Evolutionary conservation across 208 protist species (phyloP).

Genomic region (Blechomonas ayalai): DNA sequence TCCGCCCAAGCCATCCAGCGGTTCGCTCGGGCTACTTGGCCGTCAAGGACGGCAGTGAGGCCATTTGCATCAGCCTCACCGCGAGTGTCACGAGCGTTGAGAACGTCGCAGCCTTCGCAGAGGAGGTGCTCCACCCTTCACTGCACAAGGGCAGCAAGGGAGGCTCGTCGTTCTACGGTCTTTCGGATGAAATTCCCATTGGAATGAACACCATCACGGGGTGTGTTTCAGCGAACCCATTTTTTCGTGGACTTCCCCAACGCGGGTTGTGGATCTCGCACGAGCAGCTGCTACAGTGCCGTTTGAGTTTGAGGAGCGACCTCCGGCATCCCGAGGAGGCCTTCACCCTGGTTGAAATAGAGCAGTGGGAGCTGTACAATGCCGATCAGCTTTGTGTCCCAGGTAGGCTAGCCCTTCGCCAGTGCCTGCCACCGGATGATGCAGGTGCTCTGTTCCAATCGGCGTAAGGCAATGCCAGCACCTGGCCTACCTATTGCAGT

Average conservation of each 20-base stretch:
- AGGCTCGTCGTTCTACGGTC: background rate
- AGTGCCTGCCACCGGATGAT: background rate
- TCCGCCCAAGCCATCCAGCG: conserved; percentile 49
- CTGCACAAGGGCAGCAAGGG: conserved; percentile 10
- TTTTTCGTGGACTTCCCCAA: conserved; percentile 47
- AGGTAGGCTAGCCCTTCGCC: conserved; percentile 57
- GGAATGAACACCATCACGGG: conserved; percentile 86
- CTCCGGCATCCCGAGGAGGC: conserved; percentile 6
- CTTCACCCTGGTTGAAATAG: conserved; percentile 63
- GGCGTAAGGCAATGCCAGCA: too few relatives aligned
- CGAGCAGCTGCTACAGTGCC: conserved; percentile 67
- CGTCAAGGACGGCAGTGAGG: conserved; percentile 68
- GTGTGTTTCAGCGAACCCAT: conserved; percentile 55
- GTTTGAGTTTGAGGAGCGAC: conserved; percentile 31
- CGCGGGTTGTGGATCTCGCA: conserved; percentile 80
- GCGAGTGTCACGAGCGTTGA: conserved; percentile 47
- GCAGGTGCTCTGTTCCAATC: background rate
- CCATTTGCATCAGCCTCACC: conserved; percentile 74
- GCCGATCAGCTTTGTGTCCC: conserved; percentile 78
- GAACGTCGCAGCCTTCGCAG: conserved; percentile 38
- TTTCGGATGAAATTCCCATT: conserved; percentile 22
- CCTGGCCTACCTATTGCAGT: too few relatives aligned
- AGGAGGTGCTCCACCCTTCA: conserved; percentile 39
- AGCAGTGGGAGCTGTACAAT: conserved; percentile 85
- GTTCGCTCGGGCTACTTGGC: conserved; percentile 57